Conservation (phyloP, 352 stramenopile species). For the Peronospora tabacina region DNA sequence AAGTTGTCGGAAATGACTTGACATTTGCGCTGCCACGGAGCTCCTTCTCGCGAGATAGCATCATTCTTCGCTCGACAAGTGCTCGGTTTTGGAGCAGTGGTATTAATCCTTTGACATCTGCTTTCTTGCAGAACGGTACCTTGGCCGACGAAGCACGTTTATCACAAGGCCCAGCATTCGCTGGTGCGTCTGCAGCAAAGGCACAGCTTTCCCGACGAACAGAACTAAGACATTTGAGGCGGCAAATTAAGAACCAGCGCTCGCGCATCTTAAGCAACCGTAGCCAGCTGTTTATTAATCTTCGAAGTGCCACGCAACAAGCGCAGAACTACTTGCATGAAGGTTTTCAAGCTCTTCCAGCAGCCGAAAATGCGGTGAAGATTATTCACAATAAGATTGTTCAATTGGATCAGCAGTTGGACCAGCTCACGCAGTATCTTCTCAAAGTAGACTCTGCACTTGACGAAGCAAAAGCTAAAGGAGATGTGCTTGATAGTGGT, state of each 20-base stretch:
- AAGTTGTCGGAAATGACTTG: slow-evolving; percentile 77
- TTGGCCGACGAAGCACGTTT: slow-evolving; percentile 53
- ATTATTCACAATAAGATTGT: slow-evolving; percentile 81
- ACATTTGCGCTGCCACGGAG: slow-evolving; percentile 67
- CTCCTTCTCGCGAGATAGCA: slow-evolving; percentile 68
- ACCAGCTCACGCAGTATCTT: slow-evolving; percentile 52
- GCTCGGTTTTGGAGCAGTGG: slow-evolving; percentile 65
- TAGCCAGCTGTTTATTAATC: slow-evolving; percentile 72
- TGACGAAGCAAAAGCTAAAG: slow-evolving; percentile 53
- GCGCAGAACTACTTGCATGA: slow-evolving; percentile 81
- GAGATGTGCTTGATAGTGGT: slow-evolving; percentile 35
- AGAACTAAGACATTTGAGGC: slow-evolving; percentile 60
- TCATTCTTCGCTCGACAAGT: slow-evolving; percentile 70
- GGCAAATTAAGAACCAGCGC: slow-evolving; percentile 77
- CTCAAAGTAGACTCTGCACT: slow-evolving; percentile 70
- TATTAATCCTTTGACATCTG: slow-evolving; percentile 48
- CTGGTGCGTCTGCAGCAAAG: slow-evolving; percentile 40
- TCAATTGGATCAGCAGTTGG: slow-evolving; percentile 63
- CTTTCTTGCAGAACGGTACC: slow-evolving; percentile 70
- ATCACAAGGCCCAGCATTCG: slow-evolving; percentile 32
- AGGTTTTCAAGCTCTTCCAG: slow-evolving; percentile 64
- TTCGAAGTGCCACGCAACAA: slow-evolving; percentile 75
- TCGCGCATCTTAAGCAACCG: slow-evolving; percentile 74
- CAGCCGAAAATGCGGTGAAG: slow-evolving; percentile 70
- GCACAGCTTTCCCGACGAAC: slow-evolving; percentile 51